Evolutionary conservation across 164 flowering plant genomes (phyloP), one percentile per base, ranked within the genome.

Genomic region (Nymphaea colorata): DNA sequence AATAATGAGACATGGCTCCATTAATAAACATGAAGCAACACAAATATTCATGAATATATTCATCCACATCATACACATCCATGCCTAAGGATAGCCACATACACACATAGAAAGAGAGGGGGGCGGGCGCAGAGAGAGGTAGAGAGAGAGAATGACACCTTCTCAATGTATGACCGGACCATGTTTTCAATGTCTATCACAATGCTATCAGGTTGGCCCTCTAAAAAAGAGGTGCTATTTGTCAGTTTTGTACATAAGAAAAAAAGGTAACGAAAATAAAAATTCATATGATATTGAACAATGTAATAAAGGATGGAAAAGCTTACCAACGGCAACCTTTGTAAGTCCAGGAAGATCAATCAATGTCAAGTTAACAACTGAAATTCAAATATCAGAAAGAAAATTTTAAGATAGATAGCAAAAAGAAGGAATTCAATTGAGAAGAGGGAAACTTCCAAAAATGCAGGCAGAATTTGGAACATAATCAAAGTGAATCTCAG

Each of bases 311-410:
- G 57, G 64, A 10, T 10, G 18, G 6, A 61, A 61, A 41, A 6
- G 78, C 97, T 82, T 73, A 95, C 99, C 99, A 74, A 95, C 89
- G 71, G 99, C 99, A 41, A 95, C 98, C 82, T 95, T 95, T 68
- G 99, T 95, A 67, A 95, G 96, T 45, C 99, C 99, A 72, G 99
- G 99, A 82, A 95, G 99, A 86, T 95, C 99, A 70, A 95, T 74
- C 77, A 95, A 70, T 5, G 99, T 95, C 85, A 95, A 78, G 76
- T 95, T 95, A 66, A 95, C 99, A 82, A 95, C 99, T 95, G 96
- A 63, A 64, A 69, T 8, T 8, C 57, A 10, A 51, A 15, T 51
- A 51, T 2, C 3, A 51, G 57, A 51, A 15, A 11, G 42, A 61
- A 17, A 61, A 61, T 16, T 61, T 61, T 6, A 61, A 17, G 68